These are phyloP conservation scores for Striga hermonthica DNA, from an alignment of 305 asterid species.

Conservation along the genomic window DNA sequence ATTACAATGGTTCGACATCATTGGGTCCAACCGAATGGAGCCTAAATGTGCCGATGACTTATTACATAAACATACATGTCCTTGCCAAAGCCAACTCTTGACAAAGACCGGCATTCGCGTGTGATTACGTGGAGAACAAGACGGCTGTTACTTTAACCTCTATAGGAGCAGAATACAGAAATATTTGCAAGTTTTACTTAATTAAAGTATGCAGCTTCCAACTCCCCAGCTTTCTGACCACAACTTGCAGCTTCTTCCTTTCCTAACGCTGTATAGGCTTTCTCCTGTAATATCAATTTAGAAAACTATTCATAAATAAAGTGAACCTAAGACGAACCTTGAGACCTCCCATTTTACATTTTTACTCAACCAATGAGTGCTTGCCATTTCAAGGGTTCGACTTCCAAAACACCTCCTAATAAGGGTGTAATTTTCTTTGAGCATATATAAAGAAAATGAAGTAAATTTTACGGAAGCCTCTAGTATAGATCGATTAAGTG, in stretches of 20 bases:
- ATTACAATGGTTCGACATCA: background rate
- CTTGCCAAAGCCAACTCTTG: background rate
- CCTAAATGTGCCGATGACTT: background rate
- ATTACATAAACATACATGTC: background rate
- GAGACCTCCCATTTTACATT: too few species aligned
- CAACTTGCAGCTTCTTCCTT: conserved; percentile 53
- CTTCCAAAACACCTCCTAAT: too few species aligned
- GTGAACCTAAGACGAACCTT: too few species aligned
- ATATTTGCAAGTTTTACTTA: conserved; percentile 19
- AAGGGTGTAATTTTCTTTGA: too few species aligned
- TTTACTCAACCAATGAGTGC: too few species aligned
- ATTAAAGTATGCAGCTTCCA: conserved; percentile 58
- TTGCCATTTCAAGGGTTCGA: too few species aligned
- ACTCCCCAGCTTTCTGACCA: conserved; percentile 53
- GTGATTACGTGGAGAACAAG: conserved; percentile 15
- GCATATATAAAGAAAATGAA: too few species aligned
- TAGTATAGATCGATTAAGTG: background rate
- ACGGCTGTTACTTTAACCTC: conserved; percentile 16
- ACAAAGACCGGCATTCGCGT: background rate
- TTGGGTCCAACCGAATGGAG: background rate
- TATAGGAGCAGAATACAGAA: background rate
- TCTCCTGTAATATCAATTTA: conserved; percentile 53
- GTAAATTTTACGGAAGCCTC: too few species aligned
- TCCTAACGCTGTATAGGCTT: conserved; percentile 47
- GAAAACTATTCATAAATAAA: background rate